These are phyloP conservation scores for Fraxinus nigra DNA, from an alignment of 305 asterid genomes.

Conservation along the genomic window DNA sequence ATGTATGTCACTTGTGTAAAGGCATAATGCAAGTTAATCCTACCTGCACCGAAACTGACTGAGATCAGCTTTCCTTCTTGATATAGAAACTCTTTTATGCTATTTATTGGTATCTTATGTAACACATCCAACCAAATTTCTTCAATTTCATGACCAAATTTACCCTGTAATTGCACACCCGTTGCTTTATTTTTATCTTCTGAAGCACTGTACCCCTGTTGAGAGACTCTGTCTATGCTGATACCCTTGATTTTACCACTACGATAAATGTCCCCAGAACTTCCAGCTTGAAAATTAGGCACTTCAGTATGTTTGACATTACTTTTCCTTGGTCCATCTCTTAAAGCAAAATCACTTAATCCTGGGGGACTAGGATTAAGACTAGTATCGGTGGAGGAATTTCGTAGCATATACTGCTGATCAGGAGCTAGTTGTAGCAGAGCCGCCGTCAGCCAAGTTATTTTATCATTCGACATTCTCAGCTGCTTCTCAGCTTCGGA, in stretches of 20 bases:
- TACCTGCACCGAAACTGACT: slow-evolving; percentile 86
- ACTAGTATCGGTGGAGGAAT: slow-evolving; percentile 74
- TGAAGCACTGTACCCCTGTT: slow-evolving; percentile 29
- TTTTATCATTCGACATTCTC: slow-evolving; percentile 79
- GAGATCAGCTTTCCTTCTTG: slow-evolving; percentile 85
- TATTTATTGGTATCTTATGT: slow-evolving; percentile 55
- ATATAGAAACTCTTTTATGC: slow-evolving; percentile 71
- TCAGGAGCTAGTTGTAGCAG: slow-evolving; percentile 96
- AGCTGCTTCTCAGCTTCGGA: slow-evolving; percentile 99
- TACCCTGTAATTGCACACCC: slow-evolving; percentile 32
- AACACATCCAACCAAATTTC: slow-evolving; percentile 88
- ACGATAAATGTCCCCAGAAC: slow-evolving; percentile 35
- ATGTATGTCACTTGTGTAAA: neutral
- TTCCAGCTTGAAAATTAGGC: slow-evolving; percentile 42
- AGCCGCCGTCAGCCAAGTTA: slow-evolving; percentile 99
- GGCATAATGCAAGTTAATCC: slow-evolving; percentile 14
- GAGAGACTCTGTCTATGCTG: slow-evolving; percentile 33
- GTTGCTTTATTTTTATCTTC: slow-evolving; percentile 31
- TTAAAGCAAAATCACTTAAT: slow-evolving; percentile 35
- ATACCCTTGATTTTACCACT: slow-evolving; percentile 38
- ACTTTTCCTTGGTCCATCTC: slow-evolving; percentile 65
- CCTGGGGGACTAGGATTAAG: slow-evolving; percentile 62
- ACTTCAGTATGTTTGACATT: slow-evolving; percentile 43
- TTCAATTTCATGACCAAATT: slow-evolving; percentile 41
- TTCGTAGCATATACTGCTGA: slow-evolving; percentile 69